Conservation (phyloP, 2,329 filamentous ascomycete genomes). For the Penicillium sp. region DNA sequence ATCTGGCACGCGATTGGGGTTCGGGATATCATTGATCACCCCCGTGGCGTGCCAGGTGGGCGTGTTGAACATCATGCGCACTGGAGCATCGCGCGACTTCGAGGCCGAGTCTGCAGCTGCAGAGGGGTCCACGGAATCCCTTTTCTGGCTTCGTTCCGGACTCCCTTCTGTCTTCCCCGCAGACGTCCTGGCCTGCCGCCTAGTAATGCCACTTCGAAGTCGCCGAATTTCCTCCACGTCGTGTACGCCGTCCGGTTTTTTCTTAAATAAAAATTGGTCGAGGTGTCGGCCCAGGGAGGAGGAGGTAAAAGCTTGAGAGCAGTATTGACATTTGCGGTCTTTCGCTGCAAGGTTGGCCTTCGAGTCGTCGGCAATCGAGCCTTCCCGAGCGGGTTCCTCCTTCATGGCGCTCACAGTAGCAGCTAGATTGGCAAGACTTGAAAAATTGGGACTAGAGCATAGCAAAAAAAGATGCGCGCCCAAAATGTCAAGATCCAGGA, state of each 20-base stretch:
- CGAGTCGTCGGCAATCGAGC: conserved; percentile 41
- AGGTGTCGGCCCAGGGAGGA: conserved; percentile 91
- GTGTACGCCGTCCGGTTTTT: conserved; percentile 91
- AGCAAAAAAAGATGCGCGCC: no score
- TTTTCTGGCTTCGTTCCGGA: conserved; percentile 60
- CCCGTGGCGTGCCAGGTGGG: conserved; percentile 75
- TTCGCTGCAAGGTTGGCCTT: conserved; percentile 61
- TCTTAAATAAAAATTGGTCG: conserved; percentile 90
- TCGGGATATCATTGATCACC: conserved; percentile 73
- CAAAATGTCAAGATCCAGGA: no score
- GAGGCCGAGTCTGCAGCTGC: conserved; percentile 37
- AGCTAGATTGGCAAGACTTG: no score
- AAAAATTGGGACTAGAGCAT: no score
- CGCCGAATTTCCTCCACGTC: conserved; percentile 86
- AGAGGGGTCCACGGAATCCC: conserved; percentile 36
- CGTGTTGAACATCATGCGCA: conserved; percentile 57
- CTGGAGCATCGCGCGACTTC: conserved; percentile 38
- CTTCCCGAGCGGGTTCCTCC: conserved; percentile 26
- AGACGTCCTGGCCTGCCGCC: conserved; percentile 74
- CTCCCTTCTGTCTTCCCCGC: conserved; percentile 58
- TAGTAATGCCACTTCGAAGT: conserved; percentile 80
- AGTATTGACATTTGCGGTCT: conserved; percentile 87
- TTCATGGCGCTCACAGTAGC: conserved; percentile 7
- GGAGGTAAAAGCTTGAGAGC: conserved; percentile 85
- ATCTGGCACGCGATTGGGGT: conserved; percentile 48